Evolutionary conservation across 257 asterid genomes (phyloP).

Genomic region (Solanum tacnaense): DNA sequence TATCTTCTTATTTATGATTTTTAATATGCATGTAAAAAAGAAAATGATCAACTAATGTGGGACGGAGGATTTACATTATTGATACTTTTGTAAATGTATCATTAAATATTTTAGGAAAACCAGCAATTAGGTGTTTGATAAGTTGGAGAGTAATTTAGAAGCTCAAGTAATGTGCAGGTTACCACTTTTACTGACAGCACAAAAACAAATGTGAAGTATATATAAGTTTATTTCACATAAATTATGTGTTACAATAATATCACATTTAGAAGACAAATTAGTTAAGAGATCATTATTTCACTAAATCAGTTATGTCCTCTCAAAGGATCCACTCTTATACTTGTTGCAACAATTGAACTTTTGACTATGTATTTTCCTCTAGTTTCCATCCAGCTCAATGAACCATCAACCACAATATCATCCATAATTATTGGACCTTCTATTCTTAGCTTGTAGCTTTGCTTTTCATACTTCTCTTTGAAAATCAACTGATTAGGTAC

Average conservation of each 20-base stretch:
- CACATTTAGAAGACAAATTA: neutral
- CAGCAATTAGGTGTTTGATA: neutral
- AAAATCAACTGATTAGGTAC: constrained; percentile 44
- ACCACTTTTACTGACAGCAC: neutral
- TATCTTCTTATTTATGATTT: too few relatives aligned
- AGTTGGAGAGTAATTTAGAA: neutral
- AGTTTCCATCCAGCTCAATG: constrained; percentile 48
- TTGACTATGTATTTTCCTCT: constrained; percentile 32
- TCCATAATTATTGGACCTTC: constrained; percentile 23
- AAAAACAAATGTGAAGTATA: neutral
- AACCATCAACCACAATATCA: constrained; percentile 25
- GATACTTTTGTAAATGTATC: neutral
- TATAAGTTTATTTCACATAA: neutral
- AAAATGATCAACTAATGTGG: neutral
- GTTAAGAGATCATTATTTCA: neutral
- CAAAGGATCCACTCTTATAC: constrained; percentile 1
- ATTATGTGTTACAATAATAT: neutral
- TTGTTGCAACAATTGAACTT: constrained; percentile 58
- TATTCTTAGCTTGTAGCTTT: constrained; percentile 37
- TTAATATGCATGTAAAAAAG: too few relatives aligned
- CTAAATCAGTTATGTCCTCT: neutral
- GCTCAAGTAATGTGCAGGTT: neutral
- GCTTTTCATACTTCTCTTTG: constrained; percentile 35
- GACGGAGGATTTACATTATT: too few relatives aligned
- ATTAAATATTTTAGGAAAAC: neutral